Percentiles rank a stretch among this genome's conserved stretches.
Conservation (phyloP, 495 filamentous ascomycete species). For the Trichoderma virens region DNA sequence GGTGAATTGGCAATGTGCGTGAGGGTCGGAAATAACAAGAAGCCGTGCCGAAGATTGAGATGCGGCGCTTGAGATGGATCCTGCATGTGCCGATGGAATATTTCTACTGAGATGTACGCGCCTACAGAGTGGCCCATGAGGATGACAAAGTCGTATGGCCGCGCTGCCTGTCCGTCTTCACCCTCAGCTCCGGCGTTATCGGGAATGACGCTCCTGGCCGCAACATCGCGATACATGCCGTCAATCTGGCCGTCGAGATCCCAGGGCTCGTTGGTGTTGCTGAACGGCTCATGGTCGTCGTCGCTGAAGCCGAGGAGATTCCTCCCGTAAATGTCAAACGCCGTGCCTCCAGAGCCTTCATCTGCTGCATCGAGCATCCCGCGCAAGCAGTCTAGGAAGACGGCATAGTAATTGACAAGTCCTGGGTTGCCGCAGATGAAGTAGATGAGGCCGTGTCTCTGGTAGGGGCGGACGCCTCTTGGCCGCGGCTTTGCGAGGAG, state of each 20-base stretch:
- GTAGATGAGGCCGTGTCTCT: slow-evolving; percentile 30
- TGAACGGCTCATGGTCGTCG: slow-evolving; percentile 34
- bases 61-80: slow-evolving; percentile 11
- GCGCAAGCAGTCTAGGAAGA: slow-evolving; percentile 49
- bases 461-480: background rate
- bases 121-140: slow-evolving; percentile 83
- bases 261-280: slow-evolving; percentile 25
- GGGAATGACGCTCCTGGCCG: slow-evolving; percentile 16
- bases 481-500: background rate
- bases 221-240: slow-evolving; percentile 32
- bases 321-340: slow-evolving; percentile 57
- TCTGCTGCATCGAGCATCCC: slow-evolving; percentile 23
- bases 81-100: slow-evolving; percentile 48
- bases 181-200: slow-evolving; percentile 11
- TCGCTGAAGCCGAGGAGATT: slow-evolving; percentile 68
- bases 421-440: slow-evolving; percentile 88
- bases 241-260: slow-evolving; percentile 58
- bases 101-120: slow-evolving; percentile 67
- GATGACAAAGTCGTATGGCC: slow-evolving; percentile 48
- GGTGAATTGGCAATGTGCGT: slow-evolving; percentile 62
- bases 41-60: slow-evolving; percentile 37
- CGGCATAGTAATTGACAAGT: slow-evolving; percentile 69
- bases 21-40: slow-evolving; percentile 73
- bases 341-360: background rate
- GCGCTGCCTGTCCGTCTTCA: background rate